Conservation (phyloP, 2,329 filamentous ascomycete genomes). For the Phyllosticta citriasiana region DNA sequence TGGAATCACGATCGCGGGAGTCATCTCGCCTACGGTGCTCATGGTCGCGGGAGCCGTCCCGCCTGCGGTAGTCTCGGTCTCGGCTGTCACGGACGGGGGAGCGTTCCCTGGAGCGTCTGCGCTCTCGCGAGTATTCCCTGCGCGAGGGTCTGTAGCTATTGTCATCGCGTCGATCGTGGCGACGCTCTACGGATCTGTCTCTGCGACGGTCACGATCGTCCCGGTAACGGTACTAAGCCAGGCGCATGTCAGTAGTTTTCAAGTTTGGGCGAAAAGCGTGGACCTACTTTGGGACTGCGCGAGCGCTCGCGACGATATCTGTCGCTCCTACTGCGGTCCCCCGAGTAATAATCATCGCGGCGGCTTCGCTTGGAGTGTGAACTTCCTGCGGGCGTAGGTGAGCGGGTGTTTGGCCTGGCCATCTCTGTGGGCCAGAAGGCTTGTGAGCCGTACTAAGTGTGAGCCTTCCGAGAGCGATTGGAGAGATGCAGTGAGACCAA, state of each 20-base stretch:
- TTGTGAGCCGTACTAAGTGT: constrained; percentile 8
- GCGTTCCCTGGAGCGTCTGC: constrained; percentile 52
- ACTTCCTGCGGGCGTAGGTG: constrained; percentile 81
- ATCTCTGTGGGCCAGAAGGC: constrained; percentile 14
- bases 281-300: constrained; percentile 49
- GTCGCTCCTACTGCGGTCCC: constrained; percentile 31
- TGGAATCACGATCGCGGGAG: constrained; percentile 22
- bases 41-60: constrained; percentile 64
- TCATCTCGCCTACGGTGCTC: constrained; percentile 54
- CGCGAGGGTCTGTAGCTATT: constrained; percentile 52
- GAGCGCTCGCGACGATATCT: constrained; percentile 45
- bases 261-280: constrained; percentile 11
- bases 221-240: not conserved
- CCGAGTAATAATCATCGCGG: constrained; percentile 22
- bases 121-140: constrained; percentile 51
- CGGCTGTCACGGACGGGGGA: constrained; percentile 28
- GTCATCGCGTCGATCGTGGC: constrained; percentile 52
- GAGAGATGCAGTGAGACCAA: not conserved
- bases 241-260: not conserved
- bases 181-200: constrained; percentile 50
- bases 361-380: constrained; percentile 56
- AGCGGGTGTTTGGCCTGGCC: constrained; percentile 40
- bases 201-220: constrained; percentile 34
- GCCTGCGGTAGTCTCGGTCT: constrained; percentile 54
- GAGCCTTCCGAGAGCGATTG: not conserved